These are phyloP conservation scores for Eleusine coracana DNA, from an alignment of 176 grass and related monocot genomes.

Conservation along the genomic window DNA sequence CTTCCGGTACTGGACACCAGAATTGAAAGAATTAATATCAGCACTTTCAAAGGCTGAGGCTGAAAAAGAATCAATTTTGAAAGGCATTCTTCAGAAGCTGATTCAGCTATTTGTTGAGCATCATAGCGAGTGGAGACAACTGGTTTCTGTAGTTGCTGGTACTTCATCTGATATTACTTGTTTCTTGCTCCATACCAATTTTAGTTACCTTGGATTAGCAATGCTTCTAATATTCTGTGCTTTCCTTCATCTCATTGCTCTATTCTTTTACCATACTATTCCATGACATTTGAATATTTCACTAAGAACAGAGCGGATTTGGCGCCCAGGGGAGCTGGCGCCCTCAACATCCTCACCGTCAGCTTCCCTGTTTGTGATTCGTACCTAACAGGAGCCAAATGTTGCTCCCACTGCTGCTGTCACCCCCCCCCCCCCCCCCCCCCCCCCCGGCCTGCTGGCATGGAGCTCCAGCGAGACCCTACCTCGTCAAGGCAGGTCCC, in stretches of 20 bases:
- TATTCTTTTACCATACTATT: conserved; percentile 35
- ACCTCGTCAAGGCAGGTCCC: no score
- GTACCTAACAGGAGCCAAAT: no score
- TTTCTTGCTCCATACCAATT: conserved; percentile 26
- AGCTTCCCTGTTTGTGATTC: no score
- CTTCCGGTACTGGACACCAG: conserved; percentile 85
- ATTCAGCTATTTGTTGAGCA: conserved; percentile 74
- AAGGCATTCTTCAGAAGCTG: conserved; percentile 90
- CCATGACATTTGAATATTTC: conserved; percentile 13
- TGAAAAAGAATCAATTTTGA: conserved; percentile 89
- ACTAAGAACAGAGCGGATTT: background rate
- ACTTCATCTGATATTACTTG: conserved; percentile 27
- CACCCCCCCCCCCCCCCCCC: no score
- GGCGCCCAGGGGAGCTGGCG: no score
- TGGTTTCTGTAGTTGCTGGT: conserved; percentile 90
- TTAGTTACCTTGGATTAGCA: conserved; percentile 27
- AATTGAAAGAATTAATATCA: conserved; percentile 76
- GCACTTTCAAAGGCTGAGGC: conserved; percentile 79
- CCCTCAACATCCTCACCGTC: no score
- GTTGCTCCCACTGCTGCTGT: no score
- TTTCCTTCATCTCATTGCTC: conserved; percentile 9
- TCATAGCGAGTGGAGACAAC: conserved; percentile 84
- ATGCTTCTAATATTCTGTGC: background rate
- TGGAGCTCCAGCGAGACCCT: no score
- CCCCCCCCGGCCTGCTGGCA: no score